These are phyloP conservation scores for Geotrichum reessii DNA, from an alignment of 1,139 yeast genomes.

Conservation along the genomic window DNA sequence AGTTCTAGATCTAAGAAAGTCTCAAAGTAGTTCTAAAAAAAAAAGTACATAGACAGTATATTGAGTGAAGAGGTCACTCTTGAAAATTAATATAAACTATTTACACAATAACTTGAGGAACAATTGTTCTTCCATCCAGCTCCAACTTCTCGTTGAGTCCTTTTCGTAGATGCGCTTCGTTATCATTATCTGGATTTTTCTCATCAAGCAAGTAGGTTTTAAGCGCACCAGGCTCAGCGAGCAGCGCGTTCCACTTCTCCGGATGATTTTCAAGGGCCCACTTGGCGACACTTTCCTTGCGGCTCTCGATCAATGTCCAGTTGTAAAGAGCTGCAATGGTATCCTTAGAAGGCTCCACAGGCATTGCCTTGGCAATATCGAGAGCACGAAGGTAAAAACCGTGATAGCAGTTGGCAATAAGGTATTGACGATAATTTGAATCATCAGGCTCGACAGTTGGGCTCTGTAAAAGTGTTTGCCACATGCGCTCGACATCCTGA, in stretches of 20 bases:
- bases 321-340: conserved; percentile 55
- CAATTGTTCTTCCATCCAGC: conserved; percentile 5
- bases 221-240: conserved; percentile 39
- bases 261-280: conserved; percentile 51
- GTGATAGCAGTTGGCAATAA: conserved; percentile 70
- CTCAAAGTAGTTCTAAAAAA: too few species aligned
- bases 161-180: conserved; percentile 27
- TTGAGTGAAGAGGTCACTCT: too few species aligned
- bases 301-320: conserved; percentile 49
- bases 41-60: too few species aligned
- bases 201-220: conserved; percentile 31
- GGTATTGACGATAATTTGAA: conserved; percentile 55
- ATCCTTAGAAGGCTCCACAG: conserved; percentile 45
- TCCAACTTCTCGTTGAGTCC: conserved; percentile 14
- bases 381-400: conserved; percentile 59
- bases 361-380: conserved; percentile 46
- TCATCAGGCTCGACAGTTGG: conserved; percentile 50
- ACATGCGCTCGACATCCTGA: conserved; percentile 55
- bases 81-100: background rate
- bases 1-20: too few species aligned
- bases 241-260: conserved; percentile 45
- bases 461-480: conserved; percentile 53
- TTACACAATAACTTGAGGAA: conserved; percentile 4
- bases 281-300: conserved; percentile 44
- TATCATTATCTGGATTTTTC: conserved; percentile 27